Base-by-base conservation (phyloP, 768 basidiomycete species). In the Suillus ampliporus region DNA sequence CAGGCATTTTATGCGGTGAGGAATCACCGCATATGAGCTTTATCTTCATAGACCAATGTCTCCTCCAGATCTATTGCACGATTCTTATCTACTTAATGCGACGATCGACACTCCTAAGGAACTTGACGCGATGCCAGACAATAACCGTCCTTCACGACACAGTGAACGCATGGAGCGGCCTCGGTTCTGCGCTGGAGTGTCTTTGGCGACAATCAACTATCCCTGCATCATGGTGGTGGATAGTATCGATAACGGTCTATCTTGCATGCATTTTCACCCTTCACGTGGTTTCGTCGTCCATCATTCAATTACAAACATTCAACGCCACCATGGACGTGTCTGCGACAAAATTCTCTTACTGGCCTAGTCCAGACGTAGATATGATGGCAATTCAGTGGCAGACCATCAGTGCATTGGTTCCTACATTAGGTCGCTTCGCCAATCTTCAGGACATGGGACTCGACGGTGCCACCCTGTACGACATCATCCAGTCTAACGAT, bases 101-200 rank as follows among this genome's bases (percentile, higher is more conserved):
- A 26, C 62, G 63, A 17, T 62, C 70, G 21, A 62, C 70, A 10
- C 38, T 63, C 10, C 58, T 46, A 11, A 38, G 26, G 1, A 38
- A 63, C 0, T 34, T 70, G 19, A 41, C 43, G 9, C 34, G 60
- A 10, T 23, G 40, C 1, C 64, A 70, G 17, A 62, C 63, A 3
- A 2, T 73, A 5, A 72, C 72, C 35, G 41, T 58, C 37, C 47
- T 68, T 1, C 70, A 72, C 58, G 71, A 72, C 44, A 37, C 64
- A 8, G 4, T 60, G 46, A 37, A 48, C 3, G 68, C 72, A 15
- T 73, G 72, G 72, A 57, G 56, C 17, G 69, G 72, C 0, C 61
- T 68, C 57, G 71, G 71, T n/a, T 57, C 66, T 57, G 69, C 72
- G 7, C 0, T 66, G 5, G 15, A 61, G 28, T 11, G 37, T 5